These are phyloP conservation scores for Cyberlindnera nakhonratchasimensis DNA, from an alignment of 805 yeast species.

Conservation along the genomic window DNA sequence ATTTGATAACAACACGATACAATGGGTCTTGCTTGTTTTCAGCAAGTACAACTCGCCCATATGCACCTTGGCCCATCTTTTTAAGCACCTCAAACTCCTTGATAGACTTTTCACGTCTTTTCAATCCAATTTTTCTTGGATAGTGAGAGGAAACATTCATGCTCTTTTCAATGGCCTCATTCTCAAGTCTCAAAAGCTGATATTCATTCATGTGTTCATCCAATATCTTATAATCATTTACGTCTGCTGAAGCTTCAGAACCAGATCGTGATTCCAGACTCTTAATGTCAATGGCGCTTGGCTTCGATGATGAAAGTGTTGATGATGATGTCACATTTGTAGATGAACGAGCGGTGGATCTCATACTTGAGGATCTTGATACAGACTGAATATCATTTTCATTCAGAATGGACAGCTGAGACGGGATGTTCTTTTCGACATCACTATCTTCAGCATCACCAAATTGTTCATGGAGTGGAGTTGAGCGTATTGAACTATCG, in stretches of 20 bases:
- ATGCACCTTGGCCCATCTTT: slow-evolving; percentile 94
- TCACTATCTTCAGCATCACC: slow-evolving; percentile 32
- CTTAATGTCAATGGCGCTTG: slow-evolving; percentile 10
- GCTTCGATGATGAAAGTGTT: slow-evolving; percentile 7
- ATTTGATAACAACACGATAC: slow-evolving; percentile 75
- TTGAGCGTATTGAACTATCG: background rate
- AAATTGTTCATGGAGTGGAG: slow-evolving; percentile 1
- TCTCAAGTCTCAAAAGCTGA: slow-evolving; percentile 44
- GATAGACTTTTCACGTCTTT: slow-evolving; percentile 67
- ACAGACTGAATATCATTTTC: slow-evolving; percentile 34
- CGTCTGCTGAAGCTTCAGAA: slow-evolving; percentile 10
- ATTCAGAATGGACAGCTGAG: slow-evolving; percentile 37
- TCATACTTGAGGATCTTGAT: slow-evolving; percentile 27
- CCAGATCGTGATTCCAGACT: slow-evolving; percentile 4
- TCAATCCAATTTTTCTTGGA: slow-evolving; percentile 54
- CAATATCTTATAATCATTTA: slow-evolving; percentile 18
- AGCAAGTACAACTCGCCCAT: slow-evolving; percentile 87
- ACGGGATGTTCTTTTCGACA: slow-evolving; percentile 31
- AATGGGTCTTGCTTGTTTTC: slow-evolving; percentile 58
- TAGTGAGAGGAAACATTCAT: slow-evolving; percentile 33
- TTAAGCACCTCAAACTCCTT: slow-evolving; percentile 67
- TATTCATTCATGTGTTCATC: slow-evolving; percentile 31
- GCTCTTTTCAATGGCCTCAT: slow-evolving; percentile 38
- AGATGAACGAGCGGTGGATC: slow-evolving; percentile 20
- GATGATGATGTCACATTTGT: slow-evolving; percentile 18